Evolutionary conservation across 495 filamentous ascomycete species (phyloP), one percentile per base, ranked within the genome.

Genomic region (Thozetella sp.): DNA sequence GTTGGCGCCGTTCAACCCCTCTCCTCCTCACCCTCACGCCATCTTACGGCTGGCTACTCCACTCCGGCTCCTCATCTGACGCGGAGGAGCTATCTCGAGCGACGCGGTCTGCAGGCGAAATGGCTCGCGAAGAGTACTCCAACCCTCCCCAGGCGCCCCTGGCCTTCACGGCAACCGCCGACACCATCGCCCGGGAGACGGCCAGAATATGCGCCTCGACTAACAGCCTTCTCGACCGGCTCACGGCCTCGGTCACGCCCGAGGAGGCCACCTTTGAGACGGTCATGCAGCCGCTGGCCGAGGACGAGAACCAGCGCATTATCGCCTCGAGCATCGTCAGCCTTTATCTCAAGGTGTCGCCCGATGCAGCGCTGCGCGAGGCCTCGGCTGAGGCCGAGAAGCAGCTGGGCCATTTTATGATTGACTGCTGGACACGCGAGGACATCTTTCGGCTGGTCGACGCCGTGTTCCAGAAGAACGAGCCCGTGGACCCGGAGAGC

Each of bases 361-460:
- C 43, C 9, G 43, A 48, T n/a, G 11, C 43, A 3, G 43, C 4
- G n/a, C 3, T 48, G 43, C 43, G 43, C 11, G 20, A 48, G 9
- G 43, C 43, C 43, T 48, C 43, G 10, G 43, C 6, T 3, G 9
- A 10, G 43, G 43, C 43, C 43, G 43, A 48, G 9, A 48, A 48
- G n/a, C 12, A 48, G 43, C n/a, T 4, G 9, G 43, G 3, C 9
- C 43, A 48, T 19, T 48, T 48, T 20, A 48, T 9, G 43, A 48
- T 48, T 48, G 43, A 48, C 43, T 48, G 43, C n/a, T 48, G 43
- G 43, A 48, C 43, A 10, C 43, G 43, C n/a, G 43, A 48, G 3
- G 43, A 48, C n/a, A n/a, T 48, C n/a, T 48, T 48, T 20, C 43
- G 43, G 3, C 43, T 48, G 43, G 43, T 48, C 43, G 43, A 48